A percentile compares a stretch with the other conserved stretches of the same genome.
These are phyloP conservation scores for Cucumis cinereus DNA, from an alignment of 306 rosid species.

Conservation along the genomic window DNA sequence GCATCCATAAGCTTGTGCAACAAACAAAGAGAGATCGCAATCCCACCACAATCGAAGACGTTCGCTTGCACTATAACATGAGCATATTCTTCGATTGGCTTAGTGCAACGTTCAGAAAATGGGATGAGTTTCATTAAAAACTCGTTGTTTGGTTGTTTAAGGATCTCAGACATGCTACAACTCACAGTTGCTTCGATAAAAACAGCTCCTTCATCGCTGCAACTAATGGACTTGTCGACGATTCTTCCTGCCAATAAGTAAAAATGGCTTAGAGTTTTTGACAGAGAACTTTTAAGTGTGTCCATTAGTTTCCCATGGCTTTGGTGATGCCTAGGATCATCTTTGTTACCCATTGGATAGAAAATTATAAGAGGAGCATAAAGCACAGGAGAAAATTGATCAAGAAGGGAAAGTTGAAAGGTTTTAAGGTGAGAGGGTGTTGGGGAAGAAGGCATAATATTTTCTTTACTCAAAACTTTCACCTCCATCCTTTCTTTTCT, in stretches of 20 bases:
- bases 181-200: conserved; percentile 16
- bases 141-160: neutral
- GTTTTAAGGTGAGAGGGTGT: conserved; percentile 30
- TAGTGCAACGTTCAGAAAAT: neutral
- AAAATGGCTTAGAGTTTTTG: conserved; percentile 24
- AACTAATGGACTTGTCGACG: conserved; percentile 13
- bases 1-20: conserved; percentile 2
- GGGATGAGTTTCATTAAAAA: neutral
- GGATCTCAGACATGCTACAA: neutral
- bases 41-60: neutral
- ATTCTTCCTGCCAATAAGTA: conserved; percentile 37
- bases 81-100: neutral
- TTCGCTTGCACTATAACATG: neutral
- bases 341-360: neutral
- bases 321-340: neutral
- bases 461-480: conserved; percentile 21
- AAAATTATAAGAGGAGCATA: conserved; percentile 28
- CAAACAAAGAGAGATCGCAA: neutral
- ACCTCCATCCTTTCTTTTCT: neutral
- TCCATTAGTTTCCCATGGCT: conserved; percentile 4
- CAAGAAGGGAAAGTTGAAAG: conserved; percentile 34
- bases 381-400: conserved; percentile 29
- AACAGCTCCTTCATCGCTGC: conserved; percentile 41
- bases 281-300: conserved; percentile 32
- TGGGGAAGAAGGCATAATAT: conserved; percentile 29